Evolutionary conservation across 345 rosid species (phyloP), one percentile per base, ranked within the genome.

Genomic region (Trapa incisa): DNA sequence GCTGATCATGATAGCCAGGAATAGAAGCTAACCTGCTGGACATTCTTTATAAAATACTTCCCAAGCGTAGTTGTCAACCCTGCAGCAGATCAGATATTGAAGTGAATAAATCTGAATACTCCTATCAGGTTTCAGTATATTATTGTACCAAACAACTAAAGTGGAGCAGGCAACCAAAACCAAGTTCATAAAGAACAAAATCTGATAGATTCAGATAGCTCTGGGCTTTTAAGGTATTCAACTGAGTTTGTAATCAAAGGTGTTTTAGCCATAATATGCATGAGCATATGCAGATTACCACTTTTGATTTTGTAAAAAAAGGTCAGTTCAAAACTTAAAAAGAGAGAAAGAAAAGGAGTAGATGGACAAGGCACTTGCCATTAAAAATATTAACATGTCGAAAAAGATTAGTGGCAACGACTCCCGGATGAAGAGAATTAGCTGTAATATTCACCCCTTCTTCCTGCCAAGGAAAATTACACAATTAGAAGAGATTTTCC

Each of bases 351-450:
- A 22, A 22, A 22, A 22, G 29, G 29, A 22, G 29, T 22, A 22
- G 29, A 22, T 22, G 17, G 35, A 52, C 13, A 37, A 47, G 50
- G 45, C 41, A 64, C 54, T 78, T 74, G 85, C 93, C 79, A 22
- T 71, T 75, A 37, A 82, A 1, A 54, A 82, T 15, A 70, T 77
- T 75, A 69, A 67, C 80, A 78, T 84, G 76, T 29, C 86, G 88
- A 67, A 84, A 74, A 43, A 87, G 79, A 74, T 87, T 86, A 68
- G 91, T 89, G 71, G 72, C 75, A 54, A 89, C 84, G 53, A 78
- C 48, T 68, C 96, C 94, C 0, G 94, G 96, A 76, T 89, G 93
- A 77, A 89, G 80, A 56, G 96, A 83, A 80, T 89, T 89, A 11
- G 76, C 86, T 37, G 89, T 85, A 66, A 85, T 77, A 41, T 83